phyloP scores from a whole-genome alignment of 2,329 filamentous ascomycete species.

The Iodosphaeria phyllophila region DNA sequence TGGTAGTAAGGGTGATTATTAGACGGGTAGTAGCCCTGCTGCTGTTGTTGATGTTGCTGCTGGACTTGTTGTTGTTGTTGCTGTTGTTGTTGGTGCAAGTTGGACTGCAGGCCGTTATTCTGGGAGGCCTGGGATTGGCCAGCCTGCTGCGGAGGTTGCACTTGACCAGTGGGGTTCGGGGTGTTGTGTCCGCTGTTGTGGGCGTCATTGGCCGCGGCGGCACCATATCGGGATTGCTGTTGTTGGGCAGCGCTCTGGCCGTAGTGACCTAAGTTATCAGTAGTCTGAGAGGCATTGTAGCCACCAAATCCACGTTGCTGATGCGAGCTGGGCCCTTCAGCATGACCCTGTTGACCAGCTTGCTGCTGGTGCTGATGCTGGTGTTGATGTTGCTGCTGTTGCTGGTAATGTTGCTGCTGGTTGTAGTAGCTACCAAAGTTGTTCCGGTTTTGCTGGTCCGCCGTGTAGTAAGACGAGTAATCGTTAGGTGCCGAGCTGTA shows the following conservation, averaged over 20 bases:
- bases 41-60: conserved; percentile 19
- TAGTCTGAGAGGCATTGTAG: conserved; percentile 46
- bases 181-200: conserved; percentile 42
- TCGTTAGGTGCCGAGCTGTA: conserved; percentile 62
- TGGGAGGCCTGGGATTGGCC: conserved; percentile 7
- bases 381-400: conserved; percentile 30
- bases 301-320: conserved; percentile 65
- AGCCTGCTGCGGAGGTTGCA: conserved; percentile 16
- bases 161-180: conserved; percentile 17
- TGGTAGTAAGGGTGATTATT: conserved; percentile 29
- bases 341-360: conserved; percentile 41
- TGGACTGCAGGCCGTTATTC: conserved; percentile 13
- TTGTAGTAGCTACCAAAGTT: conserved; percentile 64
- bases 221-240: conserved; percentile 40
- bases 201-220: conserved; percentile 40
- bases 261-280: conserved; percentile 46
- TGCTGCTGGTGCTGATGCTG: conserved; percentile 31
- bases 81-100: conserved; percentile 18
- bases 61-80: conserved; percentile 27
- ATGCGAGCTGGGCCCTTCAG: conserved; percentile 50
- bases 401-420: conserved; percentile 24
- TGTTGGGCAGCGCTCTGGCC: conserved; percentile 56
- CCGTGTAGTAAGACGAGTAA: conserved; percentile 72
- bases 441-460: conserved; percentile 52
- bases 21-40: conserved; percentile 9